Evolutionary conservation across 306 rosid genomes (phyloP).

Genomic region (Begonia peltatifolia): DNA sequence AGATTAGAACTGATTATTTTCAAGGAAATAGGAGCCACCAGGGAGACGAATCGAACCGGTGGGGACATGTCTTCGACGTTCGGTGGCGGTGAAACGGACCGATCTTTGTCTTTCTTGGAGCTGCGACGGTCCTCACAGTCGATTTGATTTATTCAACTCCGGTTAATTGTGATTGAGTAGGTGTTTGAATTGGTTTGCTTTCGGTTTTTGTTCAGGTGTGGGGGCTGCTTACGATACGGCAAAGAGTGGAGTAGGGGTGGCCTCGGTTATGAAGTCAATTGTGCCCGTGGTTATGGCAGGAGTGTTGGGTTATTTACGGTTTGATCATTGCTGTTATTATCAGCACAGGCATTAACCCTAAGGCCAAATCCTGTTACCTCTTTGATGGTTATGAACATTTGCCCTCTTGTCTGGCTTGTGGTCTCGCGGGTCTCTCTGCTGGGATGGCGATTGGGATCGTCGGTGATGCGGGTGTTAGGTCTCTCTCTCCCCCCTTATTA

Average conservation of each 20-base stretch:
- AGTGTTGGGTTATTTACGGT: constrained; percentile 33
- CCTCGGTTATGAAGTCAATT: constrained; percentile 40
- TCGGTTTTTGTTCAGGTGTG: constrained; percentile 20
- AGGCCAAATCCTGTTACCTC: constrained; percentile 36
- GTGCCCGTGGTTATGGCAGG: constrained; percentile 44
- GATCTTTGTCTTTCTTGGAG: constrained; percentile 35
- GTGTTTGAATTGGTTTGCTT: neutral
- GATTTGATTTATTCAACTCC: neutral
- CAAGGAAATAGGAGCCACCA: no score
- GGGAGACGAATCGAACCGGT: no score
- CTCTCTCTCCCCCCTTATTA: neutral
- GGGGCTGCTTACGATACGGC: constrained; percentile 41
- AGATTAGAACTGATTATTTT: no score
- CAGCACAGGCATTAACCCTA: constrained; percentile 38
- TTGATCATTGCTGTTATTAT: constrained; percentile 32
- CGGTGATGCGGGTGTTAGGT: constrained; percentile 42
- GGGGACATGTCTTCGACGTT: no score
- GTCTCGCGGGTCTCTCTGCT: constrained; percentile 19
- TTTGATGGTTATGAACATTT: constrained; percentile 25
- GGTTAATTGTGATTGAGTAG: neutral
- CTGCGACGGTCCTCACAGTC: constrained; percentile 29
- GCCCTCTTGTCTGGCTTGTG: constrained; percentile 36
- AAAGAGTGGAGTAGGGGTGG: constrained; percentile 40
- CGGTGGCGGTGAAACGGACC: constrained; percentile 21
- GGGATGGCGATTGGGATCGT: constrained; percentile 14